Evolutionary conservation across 1,284 basidiomycete species (phyloP).

Genomic region (Ganoderma boninense): DNA sequence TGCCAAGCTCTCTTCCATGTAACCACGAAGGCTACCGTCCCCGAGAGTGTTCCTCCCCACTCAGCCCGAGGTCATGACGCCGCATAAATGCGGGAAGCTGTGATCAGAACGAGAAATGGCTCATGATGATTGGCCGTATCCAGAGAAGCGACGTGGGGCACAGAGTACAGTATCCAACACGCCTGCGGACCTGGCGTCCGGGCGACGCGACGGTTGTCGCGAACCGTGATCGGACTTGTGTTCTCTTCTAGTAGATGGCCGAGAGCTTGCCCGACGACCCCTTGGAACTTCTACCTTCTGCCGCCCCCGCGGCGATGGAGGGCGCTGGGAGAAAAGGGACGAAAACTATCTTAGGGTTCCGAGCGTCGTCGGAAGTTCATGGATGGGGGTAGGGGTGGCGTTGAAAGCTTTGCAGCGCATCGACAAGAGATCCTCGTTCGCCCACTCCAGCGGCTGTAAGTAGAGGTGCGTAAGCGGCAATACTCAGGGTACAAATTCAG

Average conservation of each 20-base stretch:
- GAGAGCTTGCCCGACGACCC: background rate
- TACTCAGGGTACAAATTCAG: background rate
- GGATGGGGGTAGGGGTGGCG: background rate
- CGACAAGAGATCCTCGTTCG: background rate
- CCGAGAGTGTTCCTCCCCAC: background rate
- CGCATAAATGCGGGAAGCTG: background rate
- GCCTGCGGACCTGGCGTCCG: background rate
- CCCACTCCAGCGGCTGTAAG: background rate
- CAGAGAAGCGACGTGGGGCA: background rate
- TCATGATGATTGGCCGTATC: background rate
- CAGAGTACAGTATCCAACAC: background rate
- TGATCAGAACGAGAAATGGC: constrained; percentile 1
- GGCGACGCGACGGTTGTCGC: background rate
- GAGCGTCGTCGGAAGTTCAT: background rate
- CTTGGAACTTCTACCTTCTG: background rate
- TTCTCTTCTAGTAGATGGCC: background rate
- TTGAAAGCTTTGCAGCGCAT: constrained; percentile 1
- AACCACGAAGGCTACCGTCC: background rate
- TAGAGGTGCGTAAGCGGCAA: background rate
- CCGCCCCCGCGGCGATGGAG: background rate
- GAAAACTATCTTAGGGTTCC: background rate
- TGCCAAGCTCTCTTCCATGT: background rate
- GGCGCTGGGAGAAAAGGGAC: background rate
- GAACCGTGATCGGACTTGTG: background rate
- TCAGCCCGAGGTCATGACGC: background rate